A percentile compares a stretch with the other conserved stretches of the same genome.
phyloP scores from a whole-genome alignment of 768 basidiomycete species.

The Leccinum olivaceopallidum region DNA sequence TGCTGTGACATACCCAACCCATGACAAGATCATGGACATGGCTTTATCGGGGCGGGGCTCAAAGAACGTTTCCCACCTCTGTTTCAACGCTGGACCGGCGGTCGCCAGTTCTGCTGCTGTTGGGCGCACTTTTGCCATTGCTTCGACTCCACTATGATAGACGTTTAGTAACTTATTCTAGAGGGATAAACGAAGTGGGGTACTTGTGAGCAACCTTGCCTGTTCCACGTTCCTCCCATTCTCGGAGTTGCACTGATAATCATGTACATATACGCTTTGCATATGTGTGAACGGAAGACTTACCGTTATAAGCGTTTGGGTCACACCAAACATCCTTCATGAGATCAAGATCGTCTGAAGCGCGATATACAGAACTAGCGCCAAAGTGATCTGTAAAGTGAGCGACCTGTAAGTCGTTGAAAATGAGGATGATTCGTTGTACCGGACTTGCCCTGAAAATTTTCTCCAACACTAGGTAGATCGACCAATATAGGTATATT shows the following conservation, averaged over 20 bases:
- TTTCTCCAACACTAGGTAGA: not conserved
- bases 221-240: too few relatives aligned
- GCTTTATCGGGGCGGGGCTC: not conserved
- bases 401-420: too few relatives aligned
- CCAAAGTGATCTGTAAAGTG: too few relatives aligned
- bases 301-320: too few relatives aligned
- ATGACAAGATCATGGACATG: not conserved
- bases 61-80: not conserved
- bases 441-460: conserved; percentile 39
- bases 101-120: conserved; percentile 47
- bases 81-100: conserved; percentile 43
- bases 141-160: conserved; percentile 47
- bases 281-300: too few relatives aligned
- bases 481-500: conserved; percentile 39
- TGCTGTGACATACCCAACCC: not conserved
- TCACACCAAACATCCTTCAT: too few relatives aligned
- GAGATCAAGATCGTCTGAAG: too few relatives aligned
- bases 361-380: too few relatives aligned
- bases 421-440: too few relatives aligned
- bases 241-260: too few relatives aligned
- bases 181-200: too few relatives aligned
- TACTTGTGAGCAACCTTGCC: too few relatives aligned
- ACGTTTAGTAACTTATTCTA: not conserved
- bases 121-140: conserved; percentile 57
- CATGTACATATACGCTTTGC: not conserved